phyloP scores from a whole-genome alignment of 345 rosid species.

The Atalantia buxifolia region DNA sequence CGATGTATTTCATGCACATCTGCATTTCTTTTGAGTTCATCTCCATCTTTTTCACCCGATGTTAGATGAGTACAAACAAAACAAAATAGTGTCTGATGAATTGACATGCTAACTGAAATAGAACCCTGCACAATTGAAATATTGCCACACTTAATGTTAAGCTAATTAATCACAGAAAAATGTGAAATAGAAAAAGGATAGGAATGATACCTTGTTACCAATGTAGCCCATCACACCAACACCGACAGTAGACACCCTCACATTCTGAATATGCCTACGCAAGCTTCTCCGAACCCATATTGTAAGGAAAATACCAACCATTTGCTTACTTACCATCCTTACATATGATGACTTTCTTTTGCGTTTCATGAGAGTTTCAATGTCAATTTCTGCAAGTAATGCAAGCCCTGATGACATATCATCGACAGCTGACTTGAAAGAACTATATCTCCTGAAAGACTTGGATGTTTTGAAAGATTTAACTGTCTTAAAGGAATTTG shows the following conservation, averaged over 20 bases:
- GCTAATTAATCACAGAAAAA: neutral
- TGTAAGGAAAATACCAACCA: constrained; percentile 89
- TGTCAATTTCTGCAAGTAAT: constrained; percentile 59
- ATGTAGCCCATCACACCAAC: constrained; percentile 98
- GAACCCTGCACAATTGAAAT: constrained; percentile 68
- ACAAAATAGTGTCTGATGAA: constrained; percentile 83
- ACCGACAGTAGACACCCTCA: constrained; percentile 85
- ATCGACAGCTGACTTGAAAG: constrained; percentile 54
- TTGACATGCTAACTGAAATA: constrained; percentile 88
- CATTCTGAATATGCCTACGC: constrained; percentile 76
- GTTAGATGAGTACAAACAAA: constrained; percentile 83
- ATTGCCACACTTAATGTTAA: constrained; percentile 2
- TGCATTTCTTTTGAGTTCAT: constrained; percentile 78
- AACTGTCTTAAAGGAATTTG: constrained; percentile 53
- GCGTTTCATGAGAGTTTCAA: constrained; percentile 60
- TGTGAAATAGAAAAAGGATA: constrained; percentile 1
- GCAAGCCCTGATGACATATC: constrained; percentile 42
- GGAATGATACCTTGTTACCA: constrained; percentile 79
- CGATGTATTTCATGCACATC: constrained; percentile 85
- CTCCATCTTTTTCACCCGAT: constrained; percentile 91
- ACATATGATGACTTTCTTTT: constrained; percentile 68
- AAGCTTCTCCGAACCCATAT: constrained; percentile 87
- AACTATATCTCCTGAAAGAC: constrained; percentile 53
- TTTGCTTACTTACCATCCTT: constrained; percentile 84
- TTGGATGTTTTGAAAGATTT: constrained; percentile 51